These are phyloP conservation scores for Thielaviopsis musarum DNA, from an alignment of 2,329 filamentous ascomycete species.

Conservation along the genomic window DNA sequence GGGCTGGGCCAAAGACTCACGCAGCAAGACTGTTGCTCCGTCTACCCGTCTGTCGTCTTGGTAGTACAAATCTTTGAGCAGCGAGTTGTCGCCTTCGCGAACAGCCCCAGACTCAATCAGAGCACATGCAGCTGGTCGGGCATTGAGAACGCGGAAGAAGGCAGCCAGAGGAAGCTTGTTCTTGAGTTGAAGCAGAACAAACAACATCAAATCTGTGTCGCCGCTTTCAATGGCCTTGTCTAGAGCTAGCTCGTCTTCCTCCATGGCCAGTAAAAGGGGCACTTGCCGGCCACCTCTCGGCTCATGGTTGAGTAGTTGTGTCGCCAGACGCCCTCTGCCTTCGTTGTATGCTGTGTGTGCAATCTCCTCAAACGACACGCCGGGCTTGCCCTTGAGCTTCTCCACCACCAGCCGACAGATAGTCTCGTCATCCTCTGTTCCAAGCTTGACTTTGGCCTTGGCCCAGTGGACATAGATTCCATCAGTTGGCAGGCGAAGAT, in stretches of 20 bases:
- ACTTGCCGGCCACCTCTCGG: slow-evolving; percentile 92
- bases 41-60: slow-evolving; percentile 86
- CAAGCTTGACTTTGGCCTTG: slow-evolving; percentile 76
- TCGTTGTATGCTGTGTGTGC: slow-evolving; percentile 88
- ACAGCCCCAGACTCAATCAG: slow-evolving; percentile 71
- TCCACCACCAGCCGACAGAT: slow-evolving; percentile 78
- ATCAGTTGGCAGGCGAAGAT: slow-evolving; percentile 71
- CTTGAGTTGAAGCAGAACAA: slow-evolving; percentile 73
- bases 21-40: slow-evolving; percentile 71
- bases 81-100: slow-evolving; percentile 51
- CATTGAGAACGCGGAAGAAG: slow-evolving; percentile 86
- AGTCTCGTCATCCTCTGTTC: slow-evolving; percentile 70
- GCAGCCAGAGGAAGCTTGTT: slow-evolving; percentile 77
- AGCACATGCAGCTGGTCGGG: slow-evolving; percentile 67
- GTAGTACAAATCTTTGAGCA: slow-evolving; percentile 93
- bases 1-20: slow-evolving; percentile 62
- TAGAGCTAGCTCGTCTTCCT: slow-evolving; percentile 84
- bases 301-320: slow-evolving; percentile 81
- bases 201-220: slow-evolving; percentile 83
- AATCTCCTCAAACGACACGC: slow-evolving; percentile 91
- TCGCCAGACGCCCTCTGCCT: slow-evolving; percentile 74
- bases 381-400: slow-evolving; percentile 70
- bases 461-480: slow-evolving; percentile 96
- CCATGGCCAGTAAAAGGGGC: slow-evolving; percentile 81
- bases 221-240: slow-evolving; percentile 95